These are phyloP conservation scores for Chlamydomonas sp. DNA, from an alignment of 139 green algal genomes.

Conservation along the genomic window DNA sequence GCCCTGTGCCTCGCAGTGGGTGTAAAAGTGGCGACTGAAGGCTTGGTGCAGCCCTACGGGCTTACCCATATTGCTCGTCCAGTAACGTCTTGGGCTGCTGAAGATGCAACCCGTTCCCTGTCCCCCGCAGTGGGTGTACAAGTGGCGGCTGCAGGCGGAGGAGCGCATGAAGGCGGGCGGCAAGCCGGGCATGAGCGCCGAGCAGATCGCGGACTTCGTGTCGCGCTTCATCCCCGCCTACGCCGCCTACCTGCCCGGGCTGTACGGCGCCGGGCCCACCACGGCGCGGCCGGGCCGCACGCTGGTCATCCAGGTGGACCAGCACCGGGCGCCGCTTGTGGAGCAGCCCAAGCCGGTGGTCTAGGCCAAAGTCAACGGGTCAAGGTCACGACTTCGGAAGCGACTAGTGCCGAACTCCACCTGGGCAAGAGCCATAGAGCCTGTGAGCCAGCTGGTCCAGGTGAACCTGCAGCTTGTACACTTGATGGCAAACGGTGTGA, in stretches of 20 bases:
- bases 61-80: too few species aligned
- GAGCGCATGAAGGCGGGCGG: conserved; percentile 83
- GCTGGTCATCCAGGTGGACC: conserved; percentile 83
- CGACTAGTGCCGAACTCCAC: too few species aligned
- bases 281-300: conserved; percentile 65
- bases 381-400: too few species aligned
- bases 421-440: too few species aligned
- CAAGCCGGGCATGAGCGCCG: conserved; percentile 92
- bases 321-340: conserved; percentile 60
- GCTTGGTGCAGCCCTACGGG: too few species aligned
- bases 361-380: not conserved
- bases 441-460: too few species aligned
- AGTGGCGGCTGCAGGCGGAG: conserved; percentile 91
- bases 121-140: conserved; percentile 62
- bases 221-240: conserved; percentile 97
- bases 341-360: conserved; percentile 58
- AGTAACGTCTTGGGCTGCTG: too few species aligned
- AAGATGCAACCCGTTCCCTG: not conserved
- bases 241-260: conserved; percentile 90
- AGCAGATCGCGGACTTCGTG: conserved; percentile 92
- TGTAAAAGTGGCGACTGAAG: conserved; percentile 80
- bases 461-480: too few species aligned
- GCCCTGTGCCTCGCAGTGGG: conserved; percentile 10
- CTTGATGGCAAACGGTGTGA: too few species aligned
- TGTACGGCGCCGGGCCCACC: conserved; percentile 79